phyloP scores from a whole-genome alignment of 2,329 filamentous ascomycete genomes.

The Verticillium longisporum region DNA sequence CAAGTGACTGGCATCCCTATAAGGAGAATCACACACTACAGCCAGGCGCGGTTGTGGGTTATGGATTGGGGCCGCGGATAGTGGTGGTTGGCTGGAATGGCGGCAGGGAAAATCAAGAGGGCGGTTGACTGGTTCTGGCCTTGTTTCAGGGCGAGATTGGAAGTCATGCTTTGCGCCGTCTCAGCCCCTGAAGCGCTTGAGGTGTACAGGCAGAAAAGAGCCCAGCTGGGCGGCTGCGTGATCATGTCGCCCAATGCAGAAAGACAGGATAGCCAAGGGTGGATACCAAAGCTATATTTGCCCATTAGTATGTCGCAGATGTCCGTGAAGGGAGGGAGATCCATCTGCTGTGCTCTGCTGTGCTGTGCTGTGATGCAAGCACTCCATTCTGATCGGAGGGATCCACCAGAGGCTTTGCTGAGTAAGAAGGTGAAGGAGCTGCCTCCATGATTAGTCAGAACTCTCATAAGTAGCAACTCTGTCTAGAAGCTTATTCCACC shows the following conservation, averaged over 20 bases:
- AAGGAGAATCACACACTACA: background rate
- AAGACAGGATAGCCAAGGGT: background rate
- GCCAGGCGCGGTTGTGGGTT: background rate
- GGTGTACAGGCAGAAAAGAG: background rate
- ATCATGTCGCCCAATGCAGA: background rate
- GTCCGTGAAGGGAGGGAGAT: background rate
- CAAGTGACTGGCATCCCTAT: background rate
- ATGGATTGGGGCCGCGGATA: background rate
- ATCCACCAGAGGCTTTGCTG: too few species aligned
- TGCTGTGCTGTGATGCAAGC: too few species aligned
- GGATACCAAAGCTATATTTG: background rate
- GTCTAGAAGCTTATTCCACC: too few species aligned
- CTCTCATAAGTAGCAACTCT: too few species aligned
- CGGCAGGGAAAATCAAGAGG: background rate
- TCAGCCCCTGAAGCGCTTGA: background rate
- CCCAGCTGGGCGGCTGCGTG: background rate
- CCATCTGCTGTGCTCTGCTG: background rate
- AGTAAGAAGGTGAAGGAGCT: too few species aligned
- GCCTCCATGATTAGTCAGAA: too few species aligned
- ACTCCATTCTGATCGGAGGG: too few species aligned
- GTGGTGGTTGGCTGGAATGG: background rate
- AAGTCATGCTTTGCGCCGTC: slow-evolving; percentile 1
- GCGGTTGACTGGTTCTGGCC: background rate
- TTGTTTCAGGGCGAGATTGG: slow-evolving; percentile 3
- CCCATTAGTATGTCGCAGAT: background rate